Base-by-base conservation (phyloP, 495 filamentous ascomycete species). In the Pseudevernia furfuracea region DNA sequence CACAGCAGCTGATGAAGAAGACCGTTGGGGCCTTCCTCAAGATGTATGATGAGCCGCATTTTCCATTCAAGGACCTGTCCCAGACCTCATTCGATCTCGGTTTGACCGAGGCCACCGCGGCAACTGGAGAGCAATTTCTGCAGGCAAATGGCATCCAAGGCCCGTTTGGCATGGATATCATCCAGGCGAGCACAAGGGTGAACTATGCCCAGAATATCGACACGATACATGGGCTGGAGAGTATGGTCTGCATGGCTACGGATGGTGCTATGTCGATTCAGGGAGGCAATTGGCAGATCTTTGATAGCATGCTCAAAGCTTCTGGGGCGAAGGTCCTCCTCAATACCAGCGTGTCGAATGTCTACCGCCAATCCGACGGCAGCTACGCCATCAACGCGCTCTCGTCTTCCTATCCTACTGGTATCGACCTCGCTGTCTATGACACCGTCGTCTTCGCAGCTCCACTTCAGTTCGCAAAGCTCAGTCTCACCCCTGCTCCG, bases 241-340 rank as follows among this genome's bases (percentile, higher is more conserved):
- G 92, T 0, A 93, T 97, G 88, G 94, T 96, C 21, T 88, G 90
- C 71, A 90, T 97, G 90, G 89, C 92, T 2, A 86, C 91, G 0
- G 88, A 94, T 58, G 90, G 91, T 8, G 90, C 92, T 0, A 84
- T 92, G 69, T 75, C 86, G 8, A 81, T 98, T 10, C 75, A 84
- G 11, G 92, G 92, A 3, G 94, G 94, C 3, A 99, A 99, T 70
- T 99, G 92, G 93, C 87, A 85, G 71, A 97, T 97, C 49, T 99
- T 99, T 70, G 82, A 85, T 3, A 78, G 82, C 12, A 96, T 96
- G 89, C 75, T 91, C 15, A 78, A 85, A 43, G 75, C 78, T 7
- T 84, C 90, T 11, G 73, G 77, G 2, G 87, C 89, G 1, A 72
- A 80, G 9, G 61, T 91, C 7, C 73, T 74, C 6, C 75, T 95